phyloP scores from a whole-genome alignment of 495 filamentous ascomycete species.

The Tuber melanosporum region DNA sequence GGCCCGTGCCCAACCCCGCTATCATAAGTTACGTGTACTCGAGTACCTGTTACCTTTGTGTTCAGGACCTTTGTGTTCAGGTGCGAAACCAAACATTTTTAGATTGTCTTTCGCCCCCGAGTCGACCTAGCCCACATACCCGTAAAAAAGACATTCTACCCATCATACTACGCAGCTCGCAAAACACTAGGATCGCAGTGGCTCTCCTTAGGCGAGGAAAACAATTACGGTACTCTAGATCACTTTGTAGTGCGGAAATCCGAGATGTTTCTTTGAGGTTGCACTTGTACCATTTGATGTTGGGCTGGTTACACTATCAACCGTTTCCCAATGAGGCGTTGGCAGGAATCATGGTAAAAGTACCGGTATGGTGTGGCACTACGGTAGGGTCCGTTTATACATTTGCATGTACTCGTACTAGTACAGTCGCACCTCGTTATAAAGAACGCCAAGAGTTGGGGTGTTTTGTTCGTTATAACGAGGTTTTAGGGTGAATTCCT shows the following conservation, averaged over 20 bases:
- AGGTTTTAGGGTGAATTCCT: no score
- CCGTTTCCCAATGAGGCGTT: not conserved
- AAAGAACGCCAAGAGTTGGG: no score
- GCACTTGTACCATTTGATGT: not conserved
- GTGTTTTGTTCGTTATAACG: no score
- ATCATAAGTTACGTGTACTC: no score
- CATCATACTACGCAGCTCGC: not conserved
- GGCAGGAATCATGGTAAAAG: not conserved
- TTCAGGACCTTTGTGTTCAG: not conserved
- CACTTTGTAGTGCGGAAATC: not conserved
- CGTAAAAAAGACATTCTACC: not conserved
- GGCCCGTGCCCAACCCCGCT: not conserved
- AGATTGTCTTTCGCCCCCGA: not conserved
- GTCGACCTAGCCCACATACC: not conserved
- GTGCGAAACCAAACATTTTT: not conserved
- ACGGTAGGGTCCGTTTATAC: not conserved
- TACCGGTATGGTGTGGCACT: not conserved
- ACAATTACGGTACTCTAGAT: not conserved
- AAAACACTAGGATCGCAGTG: not conserved
- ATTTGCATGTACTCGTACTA: no score
- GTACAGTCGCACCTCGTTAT: no score
- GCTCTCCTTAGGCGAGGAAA: not conserved
- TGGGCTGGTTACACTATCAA: not conserved
- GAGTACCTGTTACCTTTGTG: not conserved
- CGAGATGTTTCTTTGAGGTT: not conserved